phyloP scores from a whole-genome alignment of 1,284 basidiomycete genomes.

The Vanrija pseudolonga region DNA sequence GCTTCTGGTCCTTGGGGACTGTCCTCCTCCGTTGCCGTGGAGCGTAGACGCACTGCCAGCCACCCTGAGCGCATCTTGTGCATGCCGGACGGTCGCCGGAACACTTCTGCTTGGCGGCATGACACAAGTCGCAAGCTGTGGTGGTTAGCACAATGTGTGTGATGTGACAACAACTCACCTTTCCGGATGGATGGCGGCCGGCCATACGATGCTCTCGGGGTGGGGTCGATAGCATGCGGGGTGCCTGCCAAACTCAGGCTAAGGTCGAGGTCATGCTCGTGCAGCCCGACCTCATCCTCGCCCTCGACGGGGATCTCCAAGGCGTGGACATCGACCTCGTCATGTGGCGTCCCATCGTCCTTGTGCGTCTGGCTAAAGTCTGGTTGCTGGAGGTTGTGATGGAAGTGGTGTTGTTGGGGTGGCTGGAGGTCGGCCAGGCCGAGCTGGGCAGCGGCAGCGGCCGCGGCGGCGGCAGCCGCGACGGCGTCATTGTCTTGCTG shows the following conservation, averaged over 20 bases:
- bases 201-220: constrained; percentile 12
- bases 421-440: constrained; percentile 22
- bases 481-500: constrained; percentile 37
- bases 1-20: constrained; percentile 44
- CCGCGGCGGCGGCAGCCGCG: constrained; percentile 38
- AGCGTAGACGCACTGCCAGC: constrained; percentile 46
- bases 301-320: constrained; percentile 20
- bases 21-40: constrained; percentile 46
- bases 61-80: constrained; percentile 42
- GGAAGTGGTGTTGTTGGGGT: constrained; percentile 21
- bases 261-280: constrained; percentile 27
- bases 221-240: constrained; percentile 5
- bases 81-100: constrained; percentile 47
- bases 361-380: constrained; percentile 36
- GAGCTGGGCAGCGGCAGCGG: constrained; percentile 30
- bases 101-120: constrained; percentile 49
- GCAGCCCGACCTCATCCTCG: constrained; percentile 7
- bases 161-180: constrained; percentile 22
- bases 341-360: constrained; percentile 16
- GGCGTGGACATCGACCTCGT: constrained; percentile 16
- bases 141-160: background rate
- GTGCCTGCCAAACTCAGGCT: constrained; percentile 21
- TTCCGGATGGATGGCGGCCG: constrained; percentile 46
- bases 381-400: constrained; percentile 37
- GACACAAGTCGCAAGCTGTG: constrained; percentile 46